Evolutionary conservation across 441 rosid species (phyloP).

Genomic region (Pelargonium australe): DNA sequence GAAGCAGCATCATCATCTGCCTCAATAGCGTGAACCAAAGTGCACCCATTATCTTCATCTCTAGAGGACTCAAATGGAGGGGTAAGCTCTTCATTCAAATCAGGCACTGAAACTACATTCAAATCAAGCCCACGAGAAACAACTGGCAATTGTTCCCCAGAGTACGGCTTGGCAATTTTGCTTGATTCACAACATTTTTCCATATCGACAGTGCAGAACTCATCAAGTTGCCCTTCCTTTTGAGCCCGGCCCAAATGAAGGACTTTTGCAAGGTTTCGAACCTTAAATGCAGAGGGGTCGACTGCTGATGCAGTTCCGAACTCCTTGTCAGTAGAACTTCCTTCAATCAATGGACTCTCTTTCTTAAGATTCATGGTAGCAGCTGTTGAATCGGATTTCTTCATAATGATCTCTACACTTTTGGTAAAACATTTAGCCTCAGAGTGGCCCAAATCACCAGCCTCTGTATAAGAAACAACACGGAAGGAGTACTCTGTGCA

Average conservation of each 20-base stretch:
- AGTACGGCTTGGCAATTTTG: constrained; percentile 32
- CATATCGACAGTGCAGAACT: constrained; percentile 52
- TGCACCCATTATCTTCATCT: constrained; percentile 81
- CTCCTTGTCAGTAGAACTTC: constrained; percentile 36
- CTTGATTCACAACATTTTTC: constrained; percentile 54
- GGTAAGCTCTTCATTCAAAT: constrained; percentile 82
- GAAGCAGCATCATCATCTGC: constrained; percentile 80
- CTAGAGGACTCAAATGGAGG: constrained; percentile 75
- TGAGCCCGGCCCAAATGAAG: constrained; percentile 65
- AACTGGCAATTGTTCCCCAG: constrained; percentile 35
- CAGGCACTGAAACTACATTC: constrained; percentile 79
- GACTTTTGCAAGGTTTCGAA: constrained; percentile 63
- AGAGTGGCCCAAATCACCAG: constrained; percentile 74
- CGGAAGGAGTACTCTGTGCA: constrained; percentile 81
- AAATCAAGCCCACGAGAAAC: constrained; percentile 63
- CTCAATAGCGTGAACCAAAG: constrained; percentile 54
- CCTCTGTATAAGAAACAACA: constrained; percentile 60
- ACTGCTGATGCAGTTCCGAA: constrained; percentile 28
- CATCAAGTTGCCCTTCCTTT: constrained; percentile 62
- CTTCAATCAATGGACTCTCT: constrained; percentile 30
- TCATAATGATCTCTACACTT: constrained; percentile 63
- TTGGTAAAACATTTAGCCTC: constrained; percentile 82
- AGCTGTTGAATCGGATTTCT: constrained; percentile 30
- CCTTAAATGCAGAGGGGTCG: constrained; percentile 50
- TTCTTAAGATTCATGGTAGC: constrained; percentile 27